Base-by-base conservation (phyloP, 257 asterid genomes). In the Mitragyna speciosa region DNA sequence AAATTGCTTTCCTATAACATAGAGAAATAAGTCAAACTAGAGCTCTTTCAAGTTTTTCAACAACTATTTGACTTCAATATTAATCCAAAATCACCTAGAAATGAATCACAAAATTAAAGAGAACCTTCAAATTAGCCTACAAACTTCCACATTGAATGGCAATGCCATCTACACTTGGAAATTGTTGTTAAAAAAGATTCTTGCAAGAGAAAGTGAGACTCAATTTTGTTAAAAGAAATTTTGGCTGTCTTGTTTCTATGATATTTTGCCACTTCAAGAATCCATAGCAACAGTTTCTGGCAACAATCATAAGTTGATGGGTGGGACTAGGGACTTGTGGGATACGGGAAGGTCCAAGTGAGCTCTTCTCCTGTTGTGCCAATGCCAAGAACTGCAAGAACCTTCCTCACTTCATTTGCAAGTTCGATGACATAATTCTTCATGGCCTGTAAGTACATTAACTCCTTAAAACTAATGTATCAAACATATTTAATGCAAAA, bases 321-420 rank as follows among this genome's bases (percentile, higher is more conserved):
- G 92, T n/a, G 87, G 84, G 63, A 87, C 72, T 22, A 88, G 83
- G 20, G 91, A 72, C 86, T 84, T 88, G 73, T 30, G 88, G 80
- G n/a, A 78, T 75, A 30, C 75, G 86, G 7, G 89, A 33, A n/a
- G 81, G 76, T 39, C 82, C 77, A 10, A 81, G 73, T 73, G 84
- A 19, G 79, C 83, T 87, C 82, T 82, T 89, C 36, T 88, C 97
- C 72, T n/a, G 84, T 90, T 0, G 71, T 76, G 20, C 88, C 87
- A 49, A 76, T 24, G 4, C 82, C 91, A 14, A 70, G 74, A 4
- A 78, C 61, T 49, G 81, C 85, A 28, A 93, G 92, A 45, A 88
- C 92, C 80, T 88, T 91, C 52, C 97, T 89, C 82, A 94, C 97
- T 88, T 89, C 98, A 78, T 89, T 91, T 48, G 98, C 97, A 49